phyloP scores from a whole-genome alignment of 176 grass and related monocot species.

The Chrysopogon serrulatus region DNA sequence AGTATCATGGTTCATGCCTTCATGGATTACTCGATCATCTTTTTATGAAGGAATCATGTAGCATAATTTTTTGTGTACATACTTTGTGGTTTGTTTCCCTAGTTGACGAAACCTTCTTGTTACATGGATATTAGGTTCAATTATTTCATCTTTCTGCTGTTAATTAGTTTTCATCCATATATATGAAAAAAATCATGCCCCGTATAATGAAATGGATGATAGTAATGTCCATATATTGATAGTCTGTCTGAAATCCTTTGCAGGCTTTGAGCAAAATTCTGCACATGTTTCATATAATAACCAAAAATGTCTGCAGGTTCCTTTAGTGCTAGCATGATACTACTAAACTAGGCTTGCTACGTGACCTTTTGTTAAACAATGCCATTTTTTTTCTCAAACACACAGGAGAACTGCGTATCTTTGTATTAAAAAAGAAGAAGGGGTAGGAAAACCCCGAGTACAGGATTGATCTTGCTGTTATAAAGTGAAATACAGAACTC shows the following conservation, averaged over 20 bases:
- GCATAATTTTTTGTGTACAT: not conserved
- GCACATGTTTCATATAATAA: not conserved
- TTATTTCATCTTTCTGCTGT: not conserved
- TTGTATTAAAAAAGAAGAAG: not conserved
- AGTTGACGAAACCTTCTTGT: not conserved
- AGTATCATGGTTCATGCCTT: too few relatives aligned
- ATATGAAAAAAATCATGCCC: not conserved
- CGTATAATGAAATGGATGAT: not conserved
- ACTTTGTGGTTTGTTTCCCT: not conserved
- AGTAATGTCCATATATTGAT: not conserved
- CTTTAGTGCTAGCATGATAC: not conserved
- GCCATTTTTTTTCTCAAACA: not conserved
- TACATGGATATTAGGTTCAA: not conserved
- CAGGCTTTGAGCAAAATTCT: not conserved
- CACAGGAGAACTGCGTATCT: not conserved
- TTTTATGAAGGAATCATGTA: not conserved
- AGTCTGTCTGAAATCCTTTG: constrained; percentile 14
- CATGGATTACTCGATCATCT: not conserved
- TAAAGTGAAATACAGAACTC: not conserved
- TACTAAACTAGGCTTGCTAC: not conserved
- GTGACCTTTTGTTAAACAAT: not conserved
- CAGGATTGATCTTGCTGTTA: not conserved
- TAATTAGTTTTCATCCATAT: not conserved
- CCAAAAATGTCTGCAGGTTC: not conserved
- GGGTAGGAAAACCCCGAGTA: not conserved